A percentile compares a stretch with the other conserved stretches of the same genome.
Conservation (phyloP, 208 protist genomes). For the Wallacemonas sp. region DNA sequence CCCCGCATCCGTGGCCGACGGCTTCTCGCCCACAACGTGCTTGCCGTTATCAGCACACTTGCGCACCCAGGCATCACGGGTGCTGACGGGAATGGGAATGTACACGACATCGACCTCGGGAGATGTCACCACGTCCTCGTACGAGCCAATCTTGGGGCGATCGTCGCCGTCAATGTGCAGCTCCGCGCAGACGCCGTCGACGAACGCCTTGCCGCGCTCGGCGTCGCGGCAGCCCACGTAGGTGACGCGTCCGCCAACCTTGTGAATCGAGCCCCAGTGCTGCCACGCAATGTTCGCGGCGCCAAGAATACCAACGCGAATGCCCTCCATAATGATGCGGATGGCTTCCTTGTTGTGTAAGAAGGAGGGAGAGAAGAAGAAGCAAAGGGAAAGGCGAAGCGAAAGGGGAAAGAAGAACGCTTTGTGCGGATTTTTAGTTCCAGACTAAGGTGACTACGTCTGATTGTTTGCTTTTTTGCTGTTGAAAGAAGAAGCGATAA, state of each 20-base stretch:
- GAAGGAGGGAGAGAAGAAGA: slow-evolving; percentile 9
- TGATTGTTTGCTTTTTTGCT: too few species aligned
- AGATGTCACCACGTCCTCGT: slow-evolving; percentile 33
- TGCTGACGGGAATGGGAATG: slow-evolving; percentile 40
- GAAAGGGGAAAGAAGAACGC: too few species aligned
- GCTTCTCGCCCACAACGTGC: slow-evolving; percentile 72
- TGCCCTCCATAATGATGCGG: slow-evolving; percentile 2
- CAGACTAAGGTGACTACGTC: too few species aligned
- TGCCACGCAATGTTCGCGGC: slow-evolving; percentile 46
- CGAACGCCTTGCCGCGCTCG: slow-evolving; percentile 27
- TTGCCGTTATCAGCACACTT: slow-evolving; percentile 54
- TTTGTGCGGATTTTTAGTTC: too few species aligned
- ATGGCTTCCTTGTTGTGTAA: background rate
- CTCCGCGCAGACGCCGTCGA: slow-evolving; percentile 30
- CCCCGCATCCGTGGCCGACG: slow-evolving; percentile 36
- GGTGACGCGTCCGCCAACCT: slow-evolving; percentile 36
- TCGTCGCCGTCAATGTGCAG: slow-evolving; percentile 20
- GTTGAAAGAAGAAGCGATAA: too few species aligned
- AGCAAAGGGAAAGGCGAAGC: too few species aligned
- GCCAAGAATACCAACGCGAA: slow-evolving; percentile 66
- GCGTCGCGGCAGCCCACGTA: slow-evolving; percentile 51
- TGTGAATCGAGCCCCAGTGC: slow-evolving; percentile 44
- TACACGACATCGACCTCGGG: slow-evolving; percentile 36
- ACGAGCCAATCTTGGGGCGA: slow-evolving; percentile 23
- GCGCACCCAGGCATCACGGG: slow-evolving; percentile 41